Conservation (phyloP, 192 early-diverging fungal species). For the Dimargaris verticillata region DNA sequence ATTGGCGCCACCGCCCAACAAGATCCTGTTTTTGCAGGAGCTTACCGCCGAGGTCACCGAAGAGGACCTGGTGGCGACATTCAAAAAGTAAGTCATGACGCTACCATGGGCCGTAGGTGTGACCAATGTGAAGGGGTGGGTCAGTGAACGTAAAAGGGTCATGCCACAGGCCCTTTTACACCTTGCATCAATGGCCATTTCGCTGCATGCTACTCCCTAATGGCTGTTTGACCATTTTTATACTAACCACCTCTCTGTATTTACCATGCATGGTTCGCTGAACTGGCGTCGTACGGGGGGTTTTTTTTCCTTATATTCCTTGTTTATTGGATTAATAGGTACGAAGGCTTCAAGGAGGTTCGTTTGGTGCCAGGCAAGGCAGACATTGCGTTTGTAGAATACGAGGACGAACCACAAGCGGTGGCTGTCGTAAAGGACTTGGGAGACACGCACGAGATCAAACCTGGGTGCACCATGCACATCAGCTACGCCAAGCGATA, state of each 20-base stretch:
- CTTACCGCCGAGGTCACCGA: constrained; percentile 56
- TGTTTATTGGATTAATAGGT: constrained; percentile 17
- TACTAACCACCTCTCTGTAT: no score
- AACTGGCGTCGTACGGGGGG: no score
- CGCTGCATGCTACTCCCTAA: background rate
- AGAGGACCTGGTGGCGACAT: constrained; percentile 41
- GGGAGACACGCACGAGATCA: background rate
- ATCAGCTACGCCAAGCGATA: constrained; percentile 10
- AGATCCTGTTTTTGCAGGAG: constrained; percentile 84
- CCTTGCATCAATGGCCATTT: background rate
- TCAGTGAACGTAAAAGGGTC: background rate
- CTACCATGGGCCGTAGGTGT: background rate
- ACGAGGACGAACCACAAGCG: constrained; percentile 67
- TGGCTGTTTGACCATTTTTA: no score
- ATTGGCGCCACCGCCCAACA: constrained; percentile 69
- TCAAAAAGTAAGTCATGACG: constrained; percentile 43
- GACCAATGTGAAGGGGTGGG: background rate
- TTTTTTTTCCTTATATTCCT: background rate
- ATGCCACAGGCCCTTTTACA: background rate
- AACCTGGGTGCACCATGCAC: background rate
- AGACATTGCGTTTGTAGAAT: constrained; percentile 95
- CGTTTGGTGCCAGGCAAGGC: constrained; percentile 81
- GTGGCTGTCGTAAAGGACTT: constrained; percentile 43
- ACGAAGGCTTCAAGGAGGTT: constrained; percentile 88
- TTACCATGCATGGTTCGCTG: no score